These are phyloP conservation scores for Hymenoscyphus repandus DNA, from an alignment of 2,329 filamentous ascomycete genomes.

Conservation along the genomic window DNA sequence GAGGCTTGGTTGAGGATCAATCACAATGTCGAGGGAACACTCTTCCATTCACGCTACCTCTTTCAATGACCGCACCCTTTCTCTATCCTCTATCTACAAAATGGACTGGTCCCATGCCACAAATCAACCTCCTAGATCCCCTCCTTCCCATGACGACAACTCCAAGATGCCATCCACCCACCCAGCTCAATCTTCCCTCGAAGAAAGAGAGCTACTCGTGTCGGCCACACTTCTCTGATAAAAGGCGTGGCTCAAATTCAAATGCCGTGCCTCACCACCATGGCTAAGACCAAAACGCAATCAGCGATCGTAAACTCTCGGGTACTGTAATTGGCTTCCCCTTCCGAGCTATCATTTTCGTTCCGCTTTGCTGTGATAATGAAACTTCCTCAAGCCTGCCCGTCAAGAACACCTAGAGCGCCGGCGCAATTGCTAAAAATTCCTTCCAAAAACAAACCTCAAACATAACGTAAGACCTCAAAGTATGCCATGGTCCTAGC, in stretches of 20 bases:
- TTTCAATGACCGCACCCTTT: not conserved
- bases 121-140: not conserved
- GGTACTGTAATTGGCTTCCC: conserved; percentile 9
- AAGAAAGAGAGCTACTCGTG: not conserved
- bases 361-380: not conserved
- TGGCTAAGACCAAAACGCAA: not conserved
- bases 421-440: not conserved
- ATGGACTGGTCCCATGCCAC: not conserved
- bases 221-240: too few relatives aligned
- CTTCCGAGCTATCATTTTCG: conserved; percentile 1
- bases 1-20: too few relatives aligned
- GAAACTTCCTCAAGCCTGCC: not conserved
- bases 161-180: not conserved
- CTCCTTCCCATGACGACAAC: not conserved
- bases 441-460: not conserved
- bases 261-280: not conserved
- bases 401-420: not conserved
- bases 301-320: not conserved
- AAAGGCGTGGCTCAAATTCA: too few relatives aligned
- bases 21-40: not conserved
- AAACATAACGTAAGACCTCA: not conserved
- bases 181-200: not conserved
- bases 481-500: not conserved
- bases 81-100: conserved; percentile 4
- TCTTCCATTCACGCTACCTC: not conserved